A percentile compares a stretch with the other conserved stretches of the same genome.
These are phyloP conservation scores for Kwoniella sp. DNA, from an alignment of 768 basidiomycete genomes.

Conservation along the genomic window DNA sequence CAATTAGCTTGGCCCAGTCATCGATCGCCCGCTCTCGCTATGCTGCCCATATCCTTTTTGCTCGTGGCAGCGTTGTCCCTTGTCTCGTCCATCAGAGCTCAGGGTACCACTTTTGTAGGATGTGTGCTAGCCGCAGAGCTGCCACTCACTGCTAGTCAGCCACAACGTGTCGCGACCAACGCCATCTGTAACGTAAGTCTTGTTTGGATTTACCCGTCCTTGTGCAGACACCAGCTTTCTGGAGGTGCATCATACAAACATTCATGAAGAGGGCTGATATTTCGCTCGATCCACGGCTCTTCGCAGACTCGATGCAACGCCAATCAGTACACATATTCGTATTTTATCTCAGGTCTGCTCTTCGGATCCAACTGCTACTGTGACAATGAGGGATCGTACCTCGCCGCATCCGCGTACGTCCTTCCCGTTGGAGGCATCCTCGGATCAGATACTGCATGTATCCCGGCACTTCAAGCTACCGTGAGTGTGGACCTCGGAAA, in stretches of 20 bases:
- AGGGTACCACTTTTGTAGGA: not conserved
- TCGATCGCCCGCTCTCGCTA: too few relatives aligned
- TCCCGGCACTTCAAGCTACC: not conserved
- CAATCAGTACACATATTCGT: conserved; percentile 6
- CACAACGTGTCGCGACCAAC: not conserved
- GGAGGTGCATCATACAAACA: too few relatives aligned
- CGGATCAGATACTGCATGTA: not conserved
- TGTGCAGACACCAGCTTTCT: too few relatives aligned
- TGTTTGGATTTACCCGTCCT: too few relatives aligned
- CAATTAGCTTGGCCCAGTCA: too few relatives aligned
- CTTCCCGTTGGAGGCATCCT: not conserved
- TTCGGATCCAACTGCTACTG: conserved; percentile 11
- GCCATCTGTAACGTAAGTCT: not conserved
- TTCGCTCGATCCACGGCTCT: too few relatives aligned
- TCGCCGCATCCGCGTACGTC: conserved; percentile 6
- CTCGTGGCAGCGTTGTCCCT: not conserved
- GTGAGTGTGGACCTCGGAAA: conserved; percentile 4
- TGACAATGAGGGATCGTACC: conserved; percentile 9
- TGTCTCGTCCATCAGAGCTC: not conserved
- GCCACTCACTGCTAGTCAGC: not conserved
- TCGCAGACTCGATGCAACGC: not conserved
- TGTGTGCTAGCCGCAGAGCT: not conserved
- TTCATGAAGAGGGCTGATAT: too few relatives aligned
- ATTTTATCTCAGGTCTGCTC: not conserved
- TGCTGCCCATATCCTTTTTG: not conserved